Conservation (phyloP, 352 stramenopile species). For the Globisporangium polare region DNA sequence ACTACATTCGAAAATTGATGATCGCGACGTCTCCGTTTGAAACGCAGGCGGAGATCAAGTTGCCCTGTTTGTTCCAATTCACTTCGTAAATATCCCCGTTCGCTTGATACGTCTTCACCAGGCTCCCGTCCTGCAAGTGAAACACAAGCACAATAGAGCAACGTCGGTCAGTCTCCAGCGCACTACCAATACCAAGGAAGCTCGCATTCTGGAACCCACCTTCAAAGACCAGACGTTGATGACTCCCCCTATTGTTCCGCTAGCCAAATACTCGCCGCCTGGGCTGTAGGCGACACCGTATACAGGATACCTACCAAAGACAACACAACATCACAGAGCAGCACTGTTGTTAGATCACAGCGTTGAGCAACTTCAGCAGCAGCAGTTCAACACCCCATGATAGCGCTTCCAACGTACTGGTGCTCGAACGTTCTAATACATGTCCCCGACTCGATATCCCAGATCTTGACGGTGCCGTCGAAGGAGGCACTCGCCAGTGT, state of each 20-base stretch:
- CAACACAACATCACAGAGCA: slow-evolving; percentile 4
- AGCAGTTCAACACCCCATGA: not conserved
- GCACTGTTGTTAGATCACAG: slow-evolving; percentile 20
- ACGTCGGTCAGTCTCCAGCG: slow-evolving; percentile 28
- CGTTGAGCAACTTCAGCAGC: slow-evolving; percentile 1
- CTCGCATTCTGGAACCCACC: slow-evolving; percentile 40
- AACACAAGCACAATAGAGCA: slow-evolving; percentile 5
- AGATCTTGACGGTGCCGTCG: slow-evolving; percentile 94
- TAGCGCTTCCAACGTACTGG: slow-evolving; percentile 64
- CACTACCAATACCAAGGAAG: not conserved
- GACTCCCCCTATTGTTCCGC: slow-evolving; percentile 95
- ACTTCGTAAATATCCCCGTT: slow-evolving; percentile 99
- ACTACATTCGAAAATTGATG: slow-evolving; percentile 91
- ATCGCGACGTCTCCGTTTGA: slow-evolving; percentile 85
- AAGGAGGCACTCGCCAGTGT: slow-evolving; percentile 94
- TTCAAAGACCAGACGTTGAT: slow-evolving; percentile 97
- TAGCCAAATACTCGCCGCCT: slow-evolving; percentile 93
- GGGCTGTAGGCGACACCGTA: slow-evolving; percentile 88
- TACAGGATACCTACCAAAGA: slow-evolving; percentile 58
- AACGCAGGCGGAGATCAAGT: slow-evolving; percentile 83
- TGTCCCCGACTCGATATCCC: slow-evolving; percentile 88
- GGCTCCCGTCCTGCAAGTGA: slow-evolving; percentile 49
- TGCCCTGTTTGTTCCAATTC: slow-evolving; percentile 94
- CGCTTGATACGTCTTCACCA: slow-evolving; percentile 88
- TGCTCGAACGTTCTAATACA: slow-evolving; percentile 92